Evolutionary conservation across 768 basidiomycete species (phyloP).

Genomic region (Pisolithus microcarpus): DNA sequence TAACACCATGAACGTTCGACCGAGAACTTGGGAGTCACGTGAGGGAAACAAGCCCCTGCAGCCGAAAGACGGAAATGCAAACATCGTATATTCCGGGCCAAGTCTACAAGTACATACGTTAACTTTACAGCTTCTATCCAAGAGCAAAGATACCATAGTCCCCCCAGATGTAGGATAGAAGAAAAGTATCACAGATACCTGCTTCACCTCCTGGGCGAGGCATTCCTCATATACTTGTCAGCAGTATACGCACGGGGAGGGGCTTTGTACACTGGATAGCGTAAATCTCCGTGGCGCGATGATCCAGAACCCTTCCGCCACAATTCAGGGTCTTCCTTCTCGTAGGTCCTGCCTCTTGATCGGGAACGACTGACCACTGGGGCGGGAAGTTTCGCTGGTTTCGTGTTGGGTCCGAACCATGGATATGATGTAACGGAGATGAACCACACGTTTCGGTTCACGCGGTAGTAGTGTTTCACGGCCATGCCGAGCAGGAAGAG

Average conservation of each 20-base stretch:
- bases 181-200: constrained; percentile 6
- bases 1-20: too few species aligned
- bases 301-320: constrained; percentile 9
- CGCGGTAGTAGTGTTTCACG: constrained; percentile 36
- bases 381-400: constrained; percentile 34
- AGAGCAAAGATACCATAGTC: neutral
- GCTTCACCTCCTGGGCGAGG: constrained; percentile 40
- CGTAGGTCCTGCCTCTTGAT: constrained; percentile 28
- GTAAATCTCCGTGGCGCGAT: constrained; percentile 16
- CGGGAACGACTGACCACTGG: constrained; percentile 33
- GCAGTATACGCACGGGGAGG: constrained; percentile 22
- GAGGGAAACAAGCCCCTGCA: neutral
- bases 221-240: constrained; percentile 35
- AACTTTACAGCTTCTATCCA: constrained; percentile 3
- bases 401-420: constrained; percentile 51
- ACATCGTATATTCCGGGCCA: neutral
- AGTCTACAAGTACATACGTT: constrained; percentile 11
- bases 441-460: constrained; percentile 54
- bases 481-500: constrained; percentile 39
- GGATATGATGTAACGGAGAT: constrained; percentile 63
- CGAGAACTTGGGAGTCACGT: neutral
- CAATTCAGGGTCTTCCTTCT: constrained; percentile 22
- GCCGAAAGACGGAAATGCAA: too few species aligned
- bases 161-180: constrained; percentile 7
- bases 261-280: constrained; percentile 13